phyloP scores from a whole-genome alignment of 768 basidiomycete species.

The Terana coerulea region DNA sequence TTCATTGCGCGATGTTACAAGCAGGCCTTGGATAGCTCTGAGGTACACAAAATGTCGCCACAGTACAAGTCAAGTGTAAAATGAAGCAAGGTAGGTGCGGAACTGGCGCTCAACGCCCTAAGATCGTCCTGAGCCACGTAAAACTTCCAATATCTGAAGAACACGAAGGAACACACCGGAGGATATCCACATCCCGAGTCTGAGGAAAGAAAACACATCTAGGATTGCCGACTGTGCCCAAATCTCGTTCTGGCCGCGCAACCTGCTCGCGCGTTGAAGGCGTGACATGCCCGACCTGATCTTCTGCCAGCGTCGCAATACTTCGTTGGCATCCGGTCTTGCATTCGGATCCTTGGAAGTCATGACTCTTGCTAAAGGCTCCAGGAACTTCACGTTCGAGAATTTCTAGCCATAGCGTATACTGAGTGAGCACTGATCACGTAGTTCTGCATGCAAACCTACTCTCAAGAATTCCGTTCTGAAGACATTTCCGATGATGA shows the following conservation, averaged over 20 bases:
- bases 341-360: background rate
- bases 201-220: background rate
- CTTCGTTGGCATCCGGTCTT: background rate
- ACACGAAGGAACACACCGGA: too few relatives aligned
- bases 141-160: too few relatives aligned
- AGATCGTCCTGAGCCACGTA: too few relatives aligned
- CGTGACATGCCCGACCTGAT: background rate
- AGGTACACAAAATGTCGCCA: too few relatives aligned
- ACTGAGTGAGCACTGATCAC: background rate
- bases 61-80: too few relatives aligned
- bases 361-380: background rate
- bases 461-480: conserved; percentile 18
- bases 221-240: background rate
- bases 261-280: background rate
- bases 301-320: background rate
- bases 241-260: background rate
- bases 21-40: too few relatives aligned
- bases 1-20: too few relatives aligned
- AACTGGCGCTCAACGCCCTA: too few relatives aligned
- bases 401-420: background rate
- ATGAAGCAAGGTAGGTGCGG: too few relatives aligned
- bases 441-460: background rate
- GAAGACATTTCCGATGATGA: conserved; percentile 24
- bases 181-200: too few relatives aligned
- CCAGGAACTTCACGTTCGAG: conserved; percentile 1